Conservation (phyloP, 768 basidiomycete species). For the Boletellus sp. region DNA sequence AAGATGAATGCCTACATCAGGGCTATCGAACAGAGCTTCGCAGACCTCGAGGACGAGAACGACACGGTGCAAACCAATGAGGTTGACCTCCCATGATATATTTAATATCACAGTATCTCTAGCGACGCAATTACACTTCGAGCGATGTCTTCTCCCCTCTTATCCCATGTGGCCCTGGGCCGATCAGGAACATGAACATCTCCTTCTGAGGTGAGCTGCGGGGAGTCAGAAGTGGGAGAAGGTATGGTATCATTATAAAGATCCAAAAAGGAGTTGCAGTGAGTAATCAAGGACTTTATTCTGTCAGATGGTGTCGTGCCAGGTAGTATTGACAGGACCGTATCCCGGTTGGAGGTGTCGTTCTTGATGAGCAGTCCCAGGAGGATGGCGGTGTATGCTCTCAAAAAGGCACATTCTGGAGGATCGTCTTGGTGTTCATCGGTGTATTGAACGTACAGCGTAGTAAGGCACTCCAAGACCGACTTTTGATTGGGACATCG, state of each 20-base stretch:
- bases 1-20: conserved; percentile 75
- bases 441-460: conserved; percentile 44
- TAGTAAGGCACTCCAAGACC: conserved; percentile 49
- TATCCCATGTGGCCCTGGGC: conserved; percentile 20
- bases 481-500: conserved; percentile 44
- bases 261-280: conserved; percentile 39
- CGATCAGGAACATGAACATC: not conserved
- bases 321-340: conserved; percentile 34
- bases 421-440: conserved; percentile 11
- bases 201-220: conserved; percentile 7
- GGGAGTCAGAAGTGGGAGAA: conserved; percentile 21
- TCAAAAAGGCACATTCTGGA: conserved; percentile 51
- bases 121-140: conserved; percentile 53
- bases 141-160: conserved; percentile 41
- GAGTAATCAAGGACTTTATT: conserved; percentile 32
- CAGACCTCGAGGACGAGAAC: conserved; percentile 48
- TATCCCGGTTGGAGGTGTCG: conserved; percentile 29
- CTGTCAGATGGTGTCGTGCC: conserved; percentile 30
- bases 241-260: conserved; percentile 38
- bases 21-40: conserved; percentile 62
- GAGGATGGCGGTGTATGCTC: conserved; percentile 72
- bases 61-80: conserved; percentile 13
- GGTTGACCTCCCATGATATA: conserved; percentile 19
- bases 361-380: conserved; percentile 50
- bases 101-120: conserved; percentile 27